phyloP scores from a whole-genome alignment of 768 basidiomycete genomes.

The Tylopilus felleus region DNA sequence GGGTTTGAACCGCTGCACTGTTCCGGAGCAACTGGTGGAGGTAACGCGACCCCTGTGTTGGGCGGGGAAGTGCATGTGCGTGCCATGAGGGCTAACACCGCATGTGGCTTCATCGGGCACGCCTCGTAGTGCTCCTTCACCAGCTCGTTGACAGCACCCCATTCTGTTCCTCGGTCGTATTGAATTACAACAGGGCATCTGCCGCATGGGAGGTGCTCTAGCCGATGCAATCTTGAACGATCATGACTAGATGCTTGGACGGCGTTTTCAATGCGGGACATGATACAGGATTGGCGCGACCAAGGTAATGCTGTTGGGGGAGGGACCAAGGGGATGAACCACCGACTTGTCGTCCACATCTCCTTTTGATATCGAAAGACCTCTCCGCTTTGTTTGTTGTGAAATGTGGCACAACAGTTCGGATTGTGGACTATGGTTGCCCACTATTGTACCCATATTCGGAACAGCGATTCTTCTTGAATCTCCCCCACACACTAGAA shows the following conservation, averaged over 20 bases:
- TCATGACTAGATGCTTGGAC: constrained; percentile 7
- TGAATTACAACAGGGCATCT: constrained; percentile 25
- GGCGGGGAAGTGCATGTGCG: constrained; percentile 11
- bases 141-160: constrained; percentile 27
- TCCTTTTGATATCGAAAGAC: constrained; percentile 23
- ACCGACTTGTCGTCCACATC: constrained; percentile 2
- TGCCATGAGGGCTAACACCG: constrained; percentile 7
- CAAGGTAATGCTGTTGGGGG: constrained; percentile 11
- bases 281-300: constrained; percentile 1
- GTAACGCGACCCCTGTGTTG: constrained; percentile 8
- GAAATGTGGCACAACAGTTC: constrained; percentile 22
- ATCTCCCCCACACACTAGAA: constrained; percentile 20
- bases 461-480: constrained; percentile 19
- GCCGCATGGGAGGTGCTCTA: constrained; percentile 24
- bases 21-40: constrained; percentile 2
- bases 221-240: constrained; percentile 9
- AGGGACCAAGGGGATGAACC: constrained; percentile 4
- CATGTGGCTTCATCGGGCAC: constrained; percentile 24
- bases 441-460: constrained; percentile 21
- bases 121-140: constrained; percentile 27
- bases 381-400: constrained; percentile 32
- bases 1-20: not conserved
- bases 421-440: constrained; percentile 17
- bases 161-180: constrained; percentile 26
- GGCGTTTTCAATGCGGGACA: constrained; percentile 18